Conservation (phyloP, 768 basidiomycete species). For the Coprinopsis strossmayeri region DNA sequence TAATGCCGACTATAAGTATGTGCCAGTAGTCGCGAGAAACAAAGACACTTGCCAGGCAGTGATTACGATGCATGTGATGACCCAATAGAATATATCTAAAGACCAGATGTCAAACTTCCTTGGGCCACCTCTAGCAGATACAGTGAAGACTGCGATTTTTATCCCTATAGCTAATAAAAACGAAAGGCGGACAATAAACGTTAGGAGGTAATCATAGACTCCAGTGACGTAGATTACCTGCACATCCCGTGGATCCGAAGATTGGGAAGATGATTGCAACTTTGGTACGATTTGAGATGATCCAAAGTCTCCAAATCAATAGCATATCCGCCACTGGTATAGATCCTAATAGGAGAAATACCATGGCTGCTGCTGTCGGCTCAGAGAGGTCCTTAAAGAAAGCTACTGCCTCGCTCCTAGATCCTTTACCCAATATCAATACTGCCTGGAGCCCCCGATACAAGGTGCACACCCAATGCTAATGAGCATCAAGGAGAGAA, state of each 20-base stretch:
- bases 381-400: neutral
- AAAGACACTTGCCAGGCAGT: no score
- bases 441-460: neutral
- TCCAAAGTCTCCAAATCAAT: neutral
- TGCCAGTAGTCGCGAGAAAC: no score
- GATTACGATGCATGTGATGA: no score
- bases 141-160: no score
- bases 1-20: no score
- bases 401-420: neutral
- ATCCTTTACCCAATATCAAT: neutral
- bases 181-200: no score
- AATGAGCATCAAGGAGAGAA: neutral
- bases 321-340: neutral
- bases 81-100: no score
- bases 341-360: neutral
- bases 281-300: neutral
- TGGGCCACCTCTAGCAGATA: no score
- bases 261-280: neutral
- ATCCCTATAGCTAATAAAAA: no score
- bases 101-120: no score
- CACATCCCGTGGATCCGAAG: neutral
- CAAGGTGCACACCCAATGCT: neutral
- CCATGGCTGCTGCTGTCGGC: neutral
- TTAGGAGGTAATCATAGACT: no score
- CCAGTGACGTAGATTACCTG: neutral